Conservation (phyloP, 805 yeast genomes). For the Henningerozyma blattae region DNA sequence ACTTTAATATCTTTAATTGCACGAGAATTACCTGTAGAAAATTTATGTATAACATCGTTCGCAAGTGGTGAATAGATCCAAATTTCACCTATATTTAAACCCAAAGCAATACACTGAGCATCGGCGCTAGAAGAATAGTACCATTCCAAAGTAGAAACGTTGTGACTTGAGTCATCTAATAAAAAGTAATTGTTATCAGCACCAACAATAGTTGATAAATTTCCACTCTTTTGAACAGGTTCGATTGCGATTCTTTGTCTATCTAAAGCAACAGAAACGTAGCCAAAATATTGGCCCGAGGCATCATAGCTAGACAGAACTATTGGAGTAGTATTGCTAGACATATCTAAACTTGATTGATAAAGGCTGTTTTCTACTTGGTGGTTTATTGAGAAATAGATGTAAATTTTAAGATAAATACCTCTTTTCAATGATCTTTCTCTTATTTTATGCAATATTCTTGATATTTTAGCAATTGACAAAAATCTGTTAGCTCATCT, state of each 20-base stretch:
- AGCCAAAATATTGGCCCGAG: conserved; percentile 49
- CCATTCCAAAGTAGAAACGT: conserved; percentile 17
- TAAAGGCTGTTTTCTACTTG: background rate
- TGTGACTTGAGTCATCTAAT: conserved; percentile 15
- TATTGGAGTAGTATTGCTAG: conserved; percentile 4
- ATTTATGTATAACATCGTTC: conserved; percentile 41
- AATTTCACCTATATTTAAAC: conserved; percentile 53
- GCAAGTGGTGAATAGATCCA: conserved; percentile 57
- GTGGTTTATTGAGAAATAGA: no score
- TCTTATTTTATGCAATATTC: no score
- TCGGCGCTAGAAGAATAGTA: conserved; percentile 21
- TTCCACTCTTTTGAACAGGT: conserved; percentile 27
- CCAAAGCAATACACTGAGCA: conserved; percentile 42
- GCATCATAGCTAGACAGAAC: conserved; percentile 45
- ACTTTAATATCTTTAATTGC: conserved; percentile 39
- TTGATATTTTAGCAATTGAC: background rate
- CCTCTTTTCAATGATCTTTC: no score
- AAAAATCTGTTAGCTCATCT: background rate
- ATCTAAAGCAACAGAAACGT: conserved; percentile 56
- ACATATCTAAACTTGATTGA: background rate
- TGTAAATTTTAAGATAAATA: no score
- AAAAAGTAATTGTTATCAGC: conserved; percentile 27
- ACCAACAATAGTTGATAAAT: conserved; percentile 18
- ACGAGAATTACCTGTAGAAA: conserved; percentile 34
- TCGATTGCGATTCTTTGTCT: conserved; percentile 58